Percentiles rank a stretch among this genome's conserved stretches.
These are phyloP conservation scores for Acanthamoeba lenticulata DNA, from an alignment of 208 protist genomes.

Conservation along the genomic window DNA sequence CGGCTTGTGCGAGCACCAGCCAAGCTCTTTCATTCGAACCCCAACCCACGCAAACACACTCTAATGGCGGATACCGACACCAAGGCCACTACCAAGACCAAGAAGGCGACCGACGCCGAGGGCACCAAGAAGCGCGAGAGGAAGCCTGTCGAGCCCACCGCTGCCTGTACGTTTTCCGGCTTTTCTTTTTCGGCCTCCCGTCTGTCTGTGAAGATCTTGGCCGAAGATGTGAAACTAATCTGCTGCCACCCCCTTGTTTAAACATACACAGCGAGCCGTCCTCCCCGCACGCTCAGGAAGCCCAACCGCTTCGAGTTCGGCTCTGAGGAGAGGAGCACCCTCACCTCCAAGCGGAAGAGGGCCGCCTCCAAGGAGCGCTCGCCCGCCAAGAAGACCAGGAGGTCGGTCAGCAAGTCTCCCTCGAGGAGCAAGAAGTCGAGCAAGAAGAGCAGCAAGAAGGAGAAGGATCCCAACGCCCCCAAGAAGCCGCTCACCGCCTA, in stretches of 20 bases:
- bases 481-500: constrained; percentile 68
- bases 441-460: constrained; percentile 59
- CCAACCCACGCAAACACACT: neutral
- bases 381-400: constrained; percentile 25
- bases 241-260: neutral
- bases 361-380: constrained; percentile 29
- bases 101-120: neutral
- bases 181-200: neutral
- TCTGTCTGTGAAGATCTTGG: neutral
- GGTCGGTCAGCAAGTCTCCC: constrained; percentile 35
- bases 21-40: neutral
- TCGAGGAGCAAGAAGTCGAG: constrained; percentile 60
- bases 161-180: neutral
- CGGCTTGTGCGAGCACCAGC: too few species aligned
- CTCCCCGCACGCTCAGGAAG: neutral
- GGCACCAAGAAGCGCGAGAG: neutral
- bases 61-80: neutral
- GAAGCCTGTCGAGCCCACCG: neutral
- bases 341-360: neutral
- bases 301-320: constrained; percentile 43
- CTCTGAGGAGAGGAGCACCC: neutral
- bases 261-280: neutral
- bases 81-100: neutral
- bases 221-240: neutral
- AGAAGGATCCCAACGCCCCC: constrained; percentile 71